Percentiles rank a stretch among this genome's conserved stretches.
These are phyloP conservation scores for Plicaturopsis crispa DNA, from an alignment of 768 basidiomycete species.

Conservation along the genomic window DNA sequence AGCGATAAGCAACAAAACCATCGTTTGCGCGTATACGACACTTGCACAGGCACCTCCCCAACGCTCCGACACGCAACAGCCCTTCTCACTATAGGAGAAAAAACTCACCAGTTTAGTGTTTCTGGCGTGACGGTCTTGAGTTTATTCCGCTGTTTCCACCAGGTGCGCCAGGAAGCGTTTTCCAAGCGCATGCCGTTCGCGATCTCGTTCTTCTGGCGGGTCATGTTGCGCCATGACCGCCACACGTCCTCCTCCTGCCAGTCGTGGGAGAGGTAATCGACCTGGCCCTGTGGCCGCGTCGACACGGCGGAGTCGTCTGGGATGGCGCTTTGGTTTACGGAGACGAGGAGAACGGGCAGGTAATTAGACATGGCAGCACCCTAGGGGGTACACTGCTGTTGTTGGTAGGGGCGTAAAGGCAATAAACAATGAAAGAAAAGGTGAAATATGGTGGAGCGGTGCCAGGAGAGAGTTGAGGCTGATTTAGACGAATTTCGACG, in stretches of 20 bases:
- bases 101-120: slow-evolving; percentile 95
- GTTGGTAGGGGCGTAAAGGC: too few species aligned
- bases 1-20: too few species aligned
- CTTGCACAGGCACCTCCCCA: too few species aligned
- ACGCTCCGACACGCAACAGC: too few species aligned
- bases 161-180: slow-evolving; percentile 97
- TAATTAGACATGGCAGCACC: slow-evolving; percentile 65
- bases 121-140: slow-evolving; percentile 93
- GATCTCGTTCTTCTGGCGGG: slow-evolving; percentile 96
- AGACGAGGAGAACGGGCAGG: slow-evolving; percentile 62
- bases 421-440: too few species aligned
- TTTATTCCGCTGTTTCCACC: slow-evolving; percentile 99
- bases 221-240: slow-evolving; percentile 98
- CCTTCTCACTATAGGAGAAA: too few species aligned
- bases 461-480: too few species aligned
- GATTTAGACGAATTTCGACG: too few species aligned
- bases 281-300: slow-evolving; percentile 85
- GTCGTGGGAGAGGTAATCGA: slow-evolving; percentile 96
- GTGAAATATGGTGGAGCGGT: too few species aligned
- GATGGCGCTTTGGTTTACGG: slow-evolving; percentile 46
- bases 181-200: slow-evolving; percentile 91
- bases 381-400: too few species aligned
- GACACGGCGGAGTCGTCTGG: slow-evolving; percentile 77
- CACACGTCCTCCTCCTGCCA: slow-evolving; percentile 99
- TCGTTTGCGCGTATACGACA: too few species aligned